Evolutionary conservation across 345 rosid species (phyloP).

Genomic region (Orychophragmus violaceus): DNA sequence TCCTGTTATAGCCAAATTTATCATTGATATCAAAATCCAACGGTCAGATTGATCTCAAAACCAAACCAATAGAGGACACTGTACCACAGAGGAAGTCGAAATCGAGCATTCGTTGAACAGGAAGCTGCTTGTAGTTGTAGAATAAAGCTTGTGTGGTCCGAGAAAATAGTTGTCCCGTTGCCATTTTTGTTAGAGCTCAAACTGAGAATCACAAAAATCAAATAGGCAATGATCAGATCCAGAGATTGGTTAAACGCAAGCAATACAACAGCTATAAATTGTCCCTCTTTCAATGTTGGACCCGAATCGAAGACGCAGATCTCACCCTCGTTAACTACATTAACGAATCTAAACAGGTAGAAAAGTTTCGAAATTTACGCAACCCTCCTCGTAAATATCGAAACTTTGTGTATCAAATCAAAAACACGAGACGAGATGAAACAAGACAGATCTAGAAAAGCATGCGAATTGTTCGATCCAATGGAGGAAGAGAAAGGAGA

Average conservation of each 20-base stretch:
- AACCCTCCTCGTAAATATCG: slow-evolving; percentile 27
- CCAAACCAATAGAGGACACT: not conserved
- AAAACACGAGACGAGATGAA: not conserved
- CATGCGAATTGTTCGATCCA: not conserved
- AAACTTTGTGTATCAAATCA: not conserved
- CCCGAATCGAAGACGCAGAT: not conserved
- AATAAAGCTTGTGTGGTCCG: slow-evolving; percentile 81
- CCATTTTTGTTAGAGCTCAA: slow-evolving; percentile 42
- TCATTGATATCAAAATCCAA: not conserved
- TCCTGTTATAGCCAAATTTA: slow-evolving; percentile 34
- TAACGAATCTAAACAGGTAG: not conserved
- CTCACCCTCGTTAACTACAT: not conserved
- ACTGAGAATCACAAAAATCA: slow-evolving; percentile 31
- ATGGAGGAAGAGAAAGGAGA: not conserved
- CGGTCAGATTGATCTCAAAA: not conserved
- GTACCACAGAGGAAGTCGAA: slow-evolving; percentile 97
- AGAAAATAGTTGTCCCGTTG: slow-evolving; percentile 92
- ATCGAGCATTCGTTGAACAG: slow-evolving; percentile 97
- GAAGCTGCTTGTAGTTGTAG: slow-evolving; percentile 95
- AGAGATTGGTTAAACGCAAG: not conserved
- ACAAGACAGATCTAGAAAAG: slow-evolving; percentile 9
- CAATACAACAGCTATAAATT: not conserved
- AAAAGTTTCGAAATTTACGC: not conserved
- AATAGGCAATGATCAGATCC: slow-evolving; percentile 5
- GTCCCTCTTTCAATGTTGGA: not conserved